Evolutionary conservation across 129 eudicot genomes (phyloP), one percentile per base, ranked within the genome.

Genomic region (Centrapalus pauciflorus): DNA sequence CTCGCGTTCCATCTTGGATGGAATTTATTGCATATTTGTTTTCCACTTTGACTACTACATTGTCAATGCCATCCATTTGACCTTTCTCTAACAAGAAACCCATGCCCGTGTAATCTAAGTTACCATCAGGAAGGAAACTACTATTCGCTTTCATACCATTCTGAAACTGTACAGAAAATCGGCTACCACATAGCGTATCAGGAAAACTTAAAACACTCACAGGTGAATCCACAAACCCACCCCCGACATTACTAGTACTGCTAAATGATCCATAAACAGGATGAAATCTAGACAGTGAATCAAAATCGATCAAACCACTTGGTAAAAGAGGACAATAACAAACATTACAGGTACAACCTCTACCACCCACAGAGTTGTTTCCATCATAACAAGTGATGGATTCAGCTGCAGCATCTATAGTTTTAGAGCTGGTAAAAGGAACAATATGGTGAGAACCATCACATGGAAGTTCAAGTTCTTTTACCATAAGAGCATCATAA

Each of bases 161-260:
- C 55, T 67, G 64, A 71, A 81, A 79, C 41, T 79, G 81, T 76
- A 63, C 7, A 20, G 78, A 59, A 17, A 87, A 87, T 10, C 68
- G 74, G 26, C 73, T 74, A 61, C 87, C 90, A 40, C 41, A 67
- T 41, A 78, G 79, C 72, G 78, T 77, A 74, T 87, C 85, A 3
- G 83, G 68, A 58, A 81, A 72, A 48, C 77, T 70, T 50, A 88
- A 79, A 9, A 86, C 73, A 81, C 98, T 91, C 68, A 79, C 90
- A 0, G 96, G 90, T 29, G 95, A 90, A 60, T 87, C 87, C 1
- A 67, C 79, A n/a, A 60, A 72, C 21, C 83, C 87, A 70, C 86
- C 95, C 6, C 55, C 45, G 3, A 66, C 55, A 56, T 64, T 54
- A 23, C 82, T 68, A 34, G 43, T 50, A 66, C 83, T 80, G 66